A percentile compares a stretch with the other conserved stretches of the same genome.
phyloP scores from a whole-genome alignment of 2,329 filamentous ascomycete genomes.

The Sordariomycetes sp. region DNA sequence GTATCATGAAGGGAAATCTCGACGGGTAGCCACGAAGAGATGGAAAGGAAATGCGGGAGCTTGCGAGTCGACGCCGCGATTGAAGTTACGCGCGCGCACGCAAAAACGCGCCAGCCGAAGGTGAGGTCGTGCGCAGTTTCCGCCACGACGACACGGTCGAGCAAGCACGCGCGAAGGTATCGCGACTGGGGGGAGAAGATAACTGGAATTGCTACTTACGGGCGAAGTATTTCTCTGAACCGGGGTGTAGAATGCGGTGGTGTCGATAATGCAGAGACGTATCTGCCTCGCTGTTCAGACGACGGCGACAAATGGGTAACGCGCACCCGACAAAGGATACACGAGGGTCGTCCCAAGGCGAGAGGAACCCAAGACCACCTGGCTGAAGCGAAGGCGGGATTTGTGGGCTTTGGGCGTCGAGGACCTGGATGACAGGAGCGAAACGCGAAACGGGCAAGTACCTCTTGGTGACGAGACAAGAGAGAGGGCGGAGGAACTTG shows the following conservation, averaged over 20 bases:
- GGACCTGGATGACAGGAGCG: not conserved
- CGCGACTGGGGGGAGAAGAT: conserved; percentile 4
- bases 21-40: not conserved
- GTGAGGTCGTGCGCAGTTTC: not conserved
- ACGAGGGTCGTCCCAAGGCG: not conserved
- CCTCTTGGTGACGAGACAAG: not conserved
- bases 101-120: not conserved
- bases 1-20: not conserved
- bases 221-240: conserved; percentile 17
- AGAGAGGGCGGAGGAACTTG: not conserved
- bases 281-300: conserved; percentile 2
- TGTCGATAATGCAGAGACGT: conserved; percentile 1
- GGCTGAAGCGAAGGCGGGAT: not conserved
- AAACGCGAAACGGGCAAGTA: not conserved
- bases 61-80: not conserved
- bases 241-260: conserved; percentile 10
- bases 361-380: not conserved
- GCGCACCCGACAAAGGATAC: conserved; percentile 1
- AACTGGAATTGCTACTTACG: conserved; percentile 19
- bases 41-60: not conserved
- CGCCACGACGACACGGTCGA: not conserved
- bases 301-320: conserved; percentile 1
- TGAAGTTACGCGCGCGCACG: not conserved
- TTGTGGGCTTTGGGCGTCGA: not conserved
- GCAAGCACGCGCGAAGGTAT: not conserved